Base-by-base conservation (phyloP, 345 rosid species). In the Rhizophora mangle region DNA sequence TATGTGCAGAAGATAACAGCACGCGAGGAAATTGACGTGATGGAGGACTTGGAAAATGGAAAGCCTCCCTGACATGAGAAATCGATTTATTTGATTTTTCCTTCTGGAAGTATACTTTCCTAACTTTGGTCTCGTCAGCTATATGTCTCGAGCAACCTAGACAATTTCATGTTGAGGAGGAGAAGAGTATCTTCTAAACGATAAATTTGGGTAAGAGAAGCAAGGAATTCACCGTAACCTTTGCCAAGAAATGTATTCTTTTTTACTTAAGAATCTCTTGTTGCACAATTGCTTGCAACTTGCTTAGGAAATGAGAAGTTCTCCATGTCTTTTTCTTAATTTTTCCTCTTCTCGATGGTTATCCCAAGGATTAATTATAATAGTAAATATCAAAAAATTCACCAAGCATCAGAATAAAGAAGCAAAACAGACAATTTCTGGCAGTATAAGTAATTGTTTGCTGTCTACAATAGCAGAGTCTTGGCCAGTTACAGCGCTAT, bases 1-100 rank as follows among this genome's bases (percentile, higher is more conserved):
- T 95, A 89, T 62, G 96, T 92, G 76, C 96, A 92, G 79, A 89
- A 89, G 82, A 88, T 95, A 76, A 95, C 97, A 75, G 84, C 93
- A 68, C 88, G 97, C 60, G 86, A 76, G 62, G 96, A 90, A 78
- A 92, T 90, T 68, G 91, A 83, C 36, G 81, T 86, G 46, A 95
- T 88, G 97, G 60, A 86, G 83, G 89, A 95, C 63, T 72, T 87
- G 84, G 97, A 89, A 21, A 24, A 56, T 56, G 60, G 60, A 56
- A 22, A 56, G 60, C 31, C 60, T 4, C 83, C 84, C 26, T 88
- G 89, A 88, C 65, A 60, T 22, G 13, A 54, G 65, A 15, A 22
- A 57, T 31, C 37, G 16, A 22, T 47, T 47, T 9, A 29, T 22
- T 30, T 60, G 21, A 26, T n/a, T 55, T 32, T 58, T 6, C 21